These are phyloP conservation scores for Clonostachys byssicola DNA, from an alignment of 2,329 filamentous ascomycete species.

Conservation along the genomic window DNA sequence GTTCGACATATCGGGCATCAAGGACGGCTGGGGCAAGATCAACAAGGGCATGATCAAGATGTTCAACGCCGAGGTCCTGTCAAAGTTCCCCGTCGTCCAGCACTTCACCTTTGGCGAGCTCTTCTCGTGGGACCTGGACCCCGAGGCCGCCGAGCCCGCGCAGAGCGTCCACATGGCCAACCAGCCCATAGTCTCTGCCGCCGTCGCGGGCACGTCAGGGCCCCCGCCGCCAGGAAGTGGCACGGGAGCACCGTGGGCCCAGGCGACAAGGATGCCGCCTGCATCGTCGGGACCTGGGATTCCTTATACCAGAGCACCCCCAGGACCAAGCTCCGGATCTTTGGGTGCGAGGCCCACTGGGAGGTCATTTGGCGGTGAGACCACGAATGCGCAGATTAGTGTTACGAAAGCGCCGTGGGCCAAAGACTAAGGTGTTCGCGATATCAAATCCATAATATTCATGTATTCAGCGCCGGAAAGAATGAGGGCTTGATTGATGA, in stretches of 20 bases:
- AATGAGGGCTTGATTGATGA: too few species aligned
- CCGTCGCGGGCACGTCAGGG: background rate
- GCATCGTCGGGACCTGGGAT: slow-evolving; percentile 24
- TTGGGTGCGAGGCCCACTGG: slow-evolving; percentile 9
- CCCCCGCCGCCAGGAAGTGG: slow-evolving; percentile 17
- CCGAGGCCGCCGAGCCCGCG: slow-evolving; percentile 44
- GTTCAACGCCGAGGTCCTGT: slow-evolving; percentile 95
- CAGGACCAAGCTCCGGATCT: slow-evolving; percentile 18
- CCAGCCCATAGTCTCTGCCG: slow-evolving; percentile 32
- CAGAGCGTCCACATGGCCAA: slow-evolving; percentile 53
- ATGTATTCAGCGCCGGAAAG: too few species aligned
- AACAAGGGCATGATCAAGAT: slow-evolving; percentile 99
- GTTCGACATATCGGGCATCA: slow-evolving; percentile 89
- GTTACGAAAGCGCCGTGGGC: slow-evolving; percentile 44
- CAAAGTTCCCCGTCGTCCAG: slow-evolving; percentile 97
- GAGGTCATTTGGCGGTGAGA: slow-evolving; percentile 8
- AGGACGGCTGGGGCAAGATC: slow-evolving; percentile 95
- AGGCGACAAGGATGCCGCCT: slow-evolving; percentile 31
- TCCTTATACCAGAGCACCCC: slow-evolving; percentile 28
- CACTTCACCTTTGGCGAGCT: slow-evolving; percentile 83
- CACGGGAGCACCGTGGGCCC: slow-evolving; percentile 39
- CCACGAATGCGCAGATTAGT: slow-evolving; percentile 29
- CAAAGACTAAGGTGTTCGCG: slow-evolving; percentile 7
- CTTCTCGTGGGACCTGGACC: slow-evolving; percentile 73
- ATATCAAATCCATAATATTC: too few species aligned